Base-by-base conservation (phyloP, 2,329 filamentous ascomycete species). In the Hypoxylon sp. region DNA sequence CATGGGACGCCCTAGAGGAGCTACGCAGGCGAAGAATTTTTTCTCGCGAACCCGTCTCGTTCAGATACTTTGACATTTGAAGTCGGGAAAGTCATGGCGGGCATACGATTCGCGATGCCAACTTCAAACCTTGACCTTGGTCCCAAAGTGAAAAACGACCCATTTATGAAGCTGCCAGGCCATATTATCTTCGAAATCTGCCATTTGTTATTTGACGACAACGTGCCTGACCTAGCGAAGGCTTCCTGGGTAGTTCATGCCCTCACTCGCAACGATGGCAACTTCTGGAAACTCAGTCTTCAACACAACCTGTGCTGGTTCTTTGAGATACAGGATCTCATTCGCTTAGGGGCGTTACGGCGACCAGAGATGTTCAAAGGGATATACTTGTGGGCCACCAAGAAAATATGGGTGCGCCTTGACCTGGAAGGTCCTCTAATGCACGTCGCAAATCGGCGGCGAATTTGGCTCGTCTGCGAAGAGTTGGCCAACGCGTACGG, bases 381-480 rank as follows among this genome's bases (percentile, higher is more conserved):
- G 26, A 52, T 66, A 22, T 66, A 50, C 54, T 22, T 62, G 33
- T 66, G 63, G 63, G 52, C 63, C 3, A 50, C 24, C 6, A 13
- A 19, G 11, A 51, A 1, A 19, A 35, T 57, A 37, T 53, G 39
- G 37, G 33, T 39, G 5, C n/a, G 6, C 6, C 22, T 2, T 13
- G 6, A 10, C 5, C 3, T 62, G n/a, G 1, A 5, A 13, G 51
- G 52, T n/a, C 47, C 53, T 31, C 13, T 66, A 4, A 44, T 62
- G 39, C 3, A 62, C 24, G n/a, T 66, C 9, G 53, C 52, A 13
- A 66, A 66, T 29, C 63, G 63, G 13, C 57, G 63, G 13, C 63
- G 63, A 14, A 62, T 66, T 17, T 66, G 53, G 57, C 5, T 10
- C 26, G 9, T 19, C 33, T 57, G 52, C 26, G 47, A 58, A 19